Base-by-base conservation (phyloP, 2,329 filamentous ascomycete species). In the Berkeleyomyces basicola region DNA sequence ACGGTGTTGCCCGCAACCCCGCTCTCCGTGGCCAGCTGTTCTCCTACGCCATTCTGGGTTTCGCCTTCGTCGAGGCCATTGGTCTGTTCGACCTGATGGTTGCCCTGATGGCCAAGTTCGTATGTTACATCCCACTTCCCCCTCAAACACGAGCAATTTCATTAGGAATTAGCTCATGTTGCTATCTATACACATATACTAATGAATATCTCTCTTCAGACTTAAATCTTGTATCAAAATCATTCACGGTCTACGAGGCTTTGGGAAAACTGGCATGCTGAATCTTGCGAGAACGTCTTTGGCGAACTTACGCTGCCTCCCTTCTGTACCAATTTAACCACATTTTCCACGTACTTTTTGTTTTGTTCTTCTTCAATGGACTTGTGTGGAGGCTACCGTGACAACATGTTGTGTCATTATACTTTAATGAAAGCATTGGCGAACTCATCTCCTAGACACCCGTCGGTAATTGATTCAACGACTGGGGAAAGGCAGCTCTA, bases 11-110 rank as follows among this genome's bases (percentile, higher is more conserved):
- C 81, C 88, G 89, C 81, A 95, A 95, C 88, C 89, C 89, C 74
- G 87, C 87, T 74, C 88, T 95, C 80, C 87, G 88, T 81, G 89
- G 88, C 76, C 90, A 95, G 84, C 88, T 95, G 74, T 95, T 93
- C 87, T 88, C 87, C 71, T 92, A 93, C 80, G 88, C 88, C 83
- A 92, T 93, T 87, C 81, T 93, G 75, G 88, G 89, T 81, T 93
- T 93, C 81, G 89, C 88, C 75, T 93, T 93, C 86, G 88, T 91
- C 78, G 89, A 93, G 78, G 88, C 89, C 79, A 90, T 88, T 72
- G 87, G 86, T 86, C 84, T 89, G 74, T 89, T 89, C 85, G 86
- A 89, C 74, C 85, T 89, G 74, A 90, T 90, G 87, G 83, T 90
- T 89, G 87, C 87, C 80, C 88, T 90, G 81, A 90, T 90, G 87